These are phyloP conservation scores for Aureobasidium vineae DNA, from an alignment of 2,329 filamentous ascomycete species.

Conservation along the genomic window DNA sequence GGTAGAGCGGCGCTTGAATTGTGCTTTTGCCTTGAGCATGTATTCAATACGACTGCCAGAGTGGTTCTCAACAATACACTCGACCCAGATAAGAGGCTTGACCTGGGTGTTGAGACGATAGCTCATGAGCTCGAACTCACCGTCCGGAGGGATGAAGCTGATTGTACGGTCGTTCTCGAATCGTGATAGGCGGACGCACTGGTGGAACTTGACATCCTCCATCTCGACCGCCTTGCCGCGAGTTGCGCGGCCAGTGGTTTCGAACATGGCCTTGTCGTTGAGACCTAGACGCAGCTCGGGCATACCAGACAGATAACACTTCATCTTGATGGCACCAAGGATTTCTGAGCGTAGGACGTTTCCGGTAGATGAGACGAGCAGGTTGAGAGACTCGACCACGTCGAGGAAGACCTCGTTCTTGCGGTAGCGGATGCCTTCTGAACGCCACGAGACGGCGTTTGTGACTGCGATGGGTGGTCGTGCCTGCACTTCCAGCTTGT, in stretches of 20 bases:
- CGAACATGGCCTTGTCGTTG: constrained; percentile 99
- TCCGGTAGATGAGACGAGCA: constrained; percentile 89
- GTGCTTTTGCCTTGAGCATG: constrained; percentile 96
- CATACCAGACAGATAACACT: constrained; percentile 98
- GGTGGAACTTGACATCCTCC: constrained; percentile 99
- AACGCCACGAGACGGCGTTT: constrained; percentile 97
- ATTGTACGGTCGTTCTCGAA: constrained; percentile 99
- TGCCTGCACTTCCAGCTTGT: constrained; percentile 96
- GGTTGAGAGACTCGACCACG: constrained; percentile 93
- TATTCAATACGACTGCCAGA: constrained; percentile 96
- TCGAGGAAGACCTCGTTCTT: constrained; percentile 99
- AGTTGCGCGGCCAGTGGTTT: constrained; percentile 91
- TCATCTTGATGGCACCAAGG: constrained; percentile 97
- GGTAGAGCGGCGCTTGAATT: constrained; percentile 96
- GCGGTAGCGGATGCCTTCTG: constrained; percentile 94
- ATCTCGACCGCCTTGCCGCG: constrained; percentile 97
- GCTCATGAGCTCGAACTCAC: constrained; percentile 99
- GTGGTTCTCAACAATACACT: constrained; percentile 95
- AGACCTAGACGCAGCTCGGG: constrained; percentile 89
- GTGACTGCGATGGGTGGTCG: constrained; percentile 96
- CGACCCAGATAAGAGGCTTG: constrained; percentile 98
- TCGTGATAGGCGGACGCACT: constrained; percentile 90
- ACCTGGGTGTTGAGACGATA: constrained; percentile 98
- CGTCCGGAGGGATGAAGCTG: constrained; percentile 96
- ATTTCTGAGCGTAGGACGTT: constrained; percentile 97